Percentiles rank a stretch among this genome's conserved stretches.
Conservation (phyloP, 2,329 filamentous ascomycete genomes). For the Phyllosticta citrichinensis region DNA sequence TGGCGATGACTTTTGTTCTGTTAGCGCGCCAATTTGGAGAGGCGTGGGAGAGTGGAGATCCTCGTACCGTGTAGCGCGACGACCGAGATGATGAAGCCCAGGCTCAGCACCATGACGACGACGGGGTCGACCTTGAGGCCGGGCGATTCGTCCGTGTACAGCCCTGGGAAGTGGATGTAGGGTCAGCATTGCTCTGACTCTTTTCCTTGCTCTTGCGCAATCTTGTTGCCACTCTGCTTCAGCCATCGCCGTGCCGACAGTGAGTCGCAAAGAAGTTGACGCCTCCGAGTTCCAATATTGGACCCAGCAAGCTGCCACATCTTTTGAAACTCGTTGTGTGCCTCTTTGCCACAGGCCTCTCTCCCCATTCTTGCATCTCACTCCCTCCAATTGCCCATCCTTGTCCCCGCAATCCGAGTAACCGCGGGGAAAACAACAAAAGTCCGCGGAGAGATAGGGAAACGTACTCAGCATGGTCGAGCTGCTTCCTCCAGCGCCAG, state of each 20-base stretch:
- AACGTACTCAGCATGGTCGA: constrained; percentile 94
- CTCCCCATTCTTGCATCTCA: neutral
- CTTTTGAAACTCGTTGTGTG: too few relatives aligned
- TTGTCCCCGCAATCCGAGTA: neutral
- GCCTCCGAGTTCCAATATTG: too few relatives aligned
- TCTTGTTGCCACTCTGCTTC: too few relatives aligned
- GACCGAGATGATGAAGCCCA: constrained; percentile 98
- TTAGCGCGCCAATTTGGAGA: neutral
- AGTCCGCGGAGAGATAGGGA: neutral
- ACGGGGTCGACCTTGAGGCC: constrained; percentile 97
- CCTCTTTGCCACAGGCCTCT: neutral
- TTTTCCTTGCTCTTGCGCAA: neutral
- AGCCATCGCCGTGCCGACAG: too few relatives aligned
- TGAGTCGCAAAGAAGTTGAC: too few relatives aligned
- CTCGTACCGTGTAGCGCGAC: constrained; percentile 90
- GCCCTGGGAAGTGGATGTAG: constrained; percentile 42
- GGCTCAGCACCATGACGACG: constrained; percentile 87
- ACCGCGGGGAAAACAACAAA: neutral
- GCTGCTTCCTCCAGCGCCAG: constrained; percentile 89
- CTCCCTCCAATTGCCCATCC: neutral
- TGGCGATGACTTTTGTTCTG: constrained; percentile 5
- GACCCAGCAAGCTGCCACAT: too few relatives aligned
- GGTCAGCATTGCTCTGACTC: constrained; percentile 14
- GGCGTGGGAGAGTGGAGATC: neutral
- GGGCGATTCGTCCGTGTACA: constrained; percentile 97